phyloP scores from a whole-genome alignment of 257 asterid genomes.

The Verbena officinalis region DNA sequence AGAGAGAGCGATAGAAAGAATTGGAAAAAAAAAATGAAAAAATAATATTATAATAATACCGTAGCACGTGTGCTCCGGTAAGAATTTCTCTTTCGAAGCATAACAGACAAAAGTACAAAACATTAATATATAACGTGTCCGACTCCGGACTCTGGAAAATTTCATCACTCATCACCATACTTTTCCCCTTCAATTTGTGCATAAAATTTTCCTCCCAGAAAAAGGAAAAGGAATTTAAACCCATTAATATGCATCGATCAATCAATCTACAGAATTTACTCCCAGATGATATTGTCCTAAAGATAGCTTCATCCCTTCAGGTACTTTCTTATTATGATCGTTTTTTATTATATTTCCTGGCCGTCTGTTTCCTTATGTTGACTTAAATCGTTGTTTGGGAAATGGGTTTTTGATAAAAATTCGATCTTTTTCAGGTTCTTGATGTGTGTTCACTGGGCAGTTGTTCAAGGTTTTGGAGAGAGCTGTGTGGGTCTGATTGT shows the following conservation, averaged over 20 bases:
- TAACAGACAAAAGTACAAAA: neutral
- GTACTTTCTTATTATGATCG: slow-evolving; percentile 30
- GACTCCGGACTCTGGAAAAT: neutral
- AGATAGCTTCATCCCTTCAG: slow-evolving; percentile 75
- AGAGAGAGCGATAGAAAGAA: neutral
- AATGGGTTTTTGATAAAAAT: slow-evolving; percentile 35
- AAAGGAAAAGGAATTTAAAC: neutral
- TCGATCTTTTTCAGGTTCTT: slow-evolving; percentile 51
- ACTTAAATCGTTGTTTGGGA: slow-evolving; percentile 10
- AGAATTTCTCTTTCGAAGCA: slow-evolving; percentile 22
- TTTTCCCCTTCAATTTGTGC: neutral
- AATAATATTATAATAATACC: neutral
- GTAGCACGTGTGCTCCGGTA: slow-evolving; percentile 35
- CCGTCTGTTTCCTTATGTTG: neutral
- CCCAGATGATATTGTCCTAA: slow-evolving; percentile 71
- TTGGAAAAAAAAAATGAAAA: neutral
- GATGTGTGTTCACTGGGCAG: slow-evolving; percentile 89
- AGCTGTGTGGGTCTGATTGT: slow-evolving; percentile 72
- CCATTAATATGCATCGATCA: slow-evolving; percentile 27
- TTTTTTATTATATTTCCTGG: neutral
- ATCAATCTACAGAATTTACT: slow-evolving; percentile 48
- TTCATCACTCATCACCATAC: slow-evolving; percentile 20
- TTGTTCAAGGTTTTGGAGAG: slow-evolving; percentile 87
- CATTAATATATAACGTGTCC: neutral
- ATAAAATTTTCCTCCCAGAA: neutral